Evolutionary conservation across 495 filamentous ascomycete genomes (phyloP), one percentile per base, ranked within the genome.

Genomic region (Pseudomonodictys pantanalensis): DNA sequence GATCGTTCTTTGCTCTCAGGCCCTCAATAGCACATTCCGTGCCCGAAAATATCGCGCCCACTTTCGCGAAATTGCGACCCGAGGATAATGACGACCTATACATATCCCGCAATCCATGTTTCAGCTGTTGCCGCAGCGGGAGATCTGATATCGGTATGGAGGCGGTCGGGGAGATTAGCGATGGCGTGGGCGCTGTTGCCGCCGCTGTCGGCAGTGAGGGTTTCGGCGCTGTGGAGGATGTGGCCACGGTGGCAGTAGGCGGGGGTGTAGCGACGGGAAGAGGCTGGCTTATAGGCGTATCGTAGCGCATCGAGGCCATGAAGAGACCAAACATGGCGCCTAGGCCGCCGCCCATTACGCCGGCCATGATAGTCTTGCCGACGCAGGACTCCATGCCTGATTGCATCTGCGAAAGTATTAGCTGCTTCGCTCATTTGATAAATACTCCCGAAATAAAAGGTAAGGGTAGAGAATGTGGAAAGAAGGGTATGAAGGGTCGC

Each of bases 1-100:
- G 71, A 73, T 97, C 93, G 72, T 96, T 96, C 78, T 95, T 96
- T 2, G 93, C 93, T 9, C 93, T 80, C 57, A 88, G 79, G 20
- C 90, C 92, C 71, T 97, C 95, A 60, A 98, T 92, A 51, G 87
- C 90, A 76, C 93, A 98, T 76, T 98, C 93, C 11, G 92, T 95
- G 22, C 93, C 95, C 15, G 83, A 78, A 75, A 92, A 98, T 8
- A 97, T 80, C 0, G 90, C 88, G 47, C 93, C 93, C 42, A 98
- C 86, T 42, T 88, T 82, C 24, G 88, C 95, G 75, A 98, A 98
- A 73, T 96, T 97, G 77, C 95, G 95, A 17, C 91, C 93, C 5
- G 86, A 89, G 67, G 85, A 87, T 75, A 78, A 93, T 15, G 89
- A 89, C 10, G 92, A 84, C 41, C 79, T 65, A 45, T 92, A 92